Evolutionary conservation across 257 asterid species (phyloP).

Genomic region (Lavandula angustifolia): DNA sequence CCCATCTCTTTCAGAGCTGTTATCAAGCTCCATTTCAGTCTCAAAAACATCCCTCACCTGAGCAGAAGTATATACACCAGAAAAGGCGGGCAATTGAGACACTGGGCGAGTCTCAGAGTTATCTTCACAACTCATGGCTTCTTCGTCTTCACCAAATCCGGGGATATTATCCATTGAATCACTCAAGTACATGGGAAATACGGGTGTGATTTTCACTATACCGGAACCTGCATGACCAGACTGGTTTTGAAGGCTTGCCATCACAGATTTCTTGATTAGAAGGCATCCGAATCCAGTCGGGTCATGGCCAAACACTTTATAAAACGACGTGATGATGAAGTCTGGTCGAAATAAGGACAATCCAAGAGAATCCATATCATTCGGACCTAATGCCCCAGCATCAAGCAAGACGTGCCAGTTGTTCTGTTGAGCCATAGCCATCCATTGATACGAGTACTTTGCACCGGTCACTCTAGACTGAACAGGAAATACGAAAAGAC

Average conservation of each 20-base stretch:
- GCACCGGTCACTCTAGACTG: constrained; percentile 98
- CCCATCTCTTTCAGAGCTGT: constrained; percentile 88
- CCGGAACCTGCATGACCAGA: constrained; percentile 97
- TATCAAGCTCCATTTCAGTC: constrained; percentile 88
- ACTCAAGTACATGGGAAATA: constrained; percentile 83
- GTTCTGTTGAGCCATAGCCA: constrained; percentile 99
- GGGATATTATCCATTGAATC: constrained; percentile 92
- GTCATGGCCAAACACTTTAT: constrained; percentile 93
- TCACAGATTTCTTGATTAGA: constrained; percentile 90
- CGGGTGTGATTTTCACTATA: constrained; percentile 86
- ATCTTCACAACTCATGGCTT: constrained; percentile 52
- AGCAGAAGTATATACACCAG: constrained; percentile 95
- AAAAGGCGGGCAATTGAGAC: constrained; percentile 93
- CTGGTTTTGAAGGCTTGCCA: constrained; percentile 87
- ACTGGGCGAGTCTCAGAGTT: constrained; percentile 60
- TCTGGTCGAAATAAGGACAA: constrained; percentile 94
- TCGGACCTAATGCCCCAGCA: constrained; percentile 98
- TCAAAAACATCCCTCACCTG: constrained; percentile 96
- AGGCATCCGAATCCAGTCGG: constrained; percentile 99
- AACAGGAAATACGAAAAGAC: constrained; percentile 94
- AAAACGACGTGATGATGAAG: constrained; percentile 91
- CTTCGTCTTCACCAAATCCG: constrained; percentile 74
- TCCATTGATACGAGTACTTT: constrained; percentile 96
- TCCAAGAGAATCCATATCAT: constrained; percentile 99
- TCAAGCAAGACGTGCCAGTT: constrained; percentile 98